phyloP scores from a whole-genome alignment of 345 rosid genomes.

The Rhodomyrtus tomentosa region DNA sequence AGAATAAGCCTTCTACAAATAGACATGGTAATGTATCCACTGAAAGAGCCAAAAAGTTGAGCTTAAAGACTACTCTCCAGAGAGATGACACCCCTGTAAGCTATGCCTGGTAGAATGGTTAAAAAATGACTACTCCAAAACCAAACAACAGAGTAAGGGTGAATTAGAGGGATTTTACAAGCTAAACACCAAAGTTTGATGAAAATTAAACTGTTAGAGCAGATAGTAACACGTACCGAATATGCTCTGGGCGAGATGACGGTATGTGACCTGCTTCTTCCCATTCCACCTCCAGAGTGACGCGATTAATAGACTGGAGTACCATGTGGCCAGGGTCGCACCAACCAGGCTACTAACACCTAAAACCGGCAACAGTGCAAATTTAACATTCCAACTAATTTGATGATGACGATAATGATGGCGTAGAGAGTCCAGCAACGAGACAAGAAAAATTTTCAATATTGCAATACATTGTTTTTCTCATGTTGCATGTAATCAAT shows the following conservation, averaged over 20 bases:
- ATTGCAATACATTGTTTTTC: background rate
- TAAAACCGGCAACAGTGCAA: background rate
- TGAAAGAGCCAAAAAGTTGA: background rate
- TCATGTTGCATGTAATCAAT: background rate
- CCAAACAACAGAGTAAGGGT: background rate
- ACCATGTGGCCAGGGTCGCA: conserved; percentile 41
- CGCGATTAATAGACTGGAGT: conserved; percentile 32
- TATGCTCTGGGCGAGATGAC: conserved; percentile 38
- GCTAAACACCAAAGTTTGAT: background rate
- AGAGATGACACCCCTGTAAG: background rate
- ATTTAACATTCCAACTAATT: background rate
- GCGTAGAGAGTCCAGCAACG: background rate
- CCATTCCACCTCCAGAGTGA: conserved; percentile 48
- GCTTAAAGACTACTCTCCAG: background rate
- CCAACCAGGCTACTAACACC: conserved; percentile 39
- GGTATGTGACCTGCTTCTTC: conserved; percentile 30
- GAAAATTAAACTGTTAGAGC: background rate
- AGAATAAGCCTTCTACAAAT: background rate
- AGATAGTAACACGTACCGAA: conserved; percentile 14
- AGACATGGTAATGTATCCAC: background rate
- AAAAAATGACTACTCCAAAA: background rate
- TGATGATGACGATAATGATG: background rate
- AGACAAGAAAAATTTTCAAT: background rate
- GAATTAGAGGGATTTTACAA: background rate
- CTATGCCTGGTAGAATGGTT: background rate